Base-by-base conservation (phyloP, 2,329 filamentous ascomycete species). In the Fusarium papillatum region DNA sequence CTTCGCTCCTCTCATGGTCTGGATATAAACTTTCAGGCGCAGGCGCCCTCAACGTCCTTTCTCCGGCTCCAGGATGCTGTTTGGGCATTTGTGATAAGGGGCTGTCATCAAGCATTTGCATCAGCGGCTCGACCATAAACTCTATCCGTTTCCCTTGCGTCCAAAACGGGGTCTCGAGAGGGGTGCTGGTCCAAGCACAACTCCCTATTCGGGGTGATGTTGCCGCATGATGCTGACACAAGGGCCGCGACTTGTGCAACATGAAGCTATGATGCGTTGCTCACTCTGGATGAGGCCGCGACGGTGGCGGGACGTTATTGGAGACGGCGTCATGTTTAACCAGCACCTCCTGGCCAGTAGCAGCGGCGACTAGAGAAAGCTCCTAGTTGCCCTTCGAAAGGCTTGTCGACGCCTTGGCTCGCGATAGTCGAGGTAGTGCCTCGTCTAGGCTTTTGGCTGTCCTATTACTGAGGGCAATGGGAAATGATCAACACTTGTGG, bases 301-400 rank as follows among this genome's bases (percentile, higher is more conserved):
- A n/a, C 41, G 43, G 73, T 76, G 74, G 74, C 74, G 74, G 64
- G 62, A 74, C 67, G 70, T 76, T 71, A 64, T 71, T 50, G 61
- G 53, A 66, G 71, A 50, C 50, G 43, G 64, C 55, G 64, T 41
- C 41, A 46, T 60, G 65, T 53, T 69, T 61, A 74, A 57, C 41
- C 29, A 36, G 64, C 53, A 36, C n/a, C 39, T 36, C 39, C 34
- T 14, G 24, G 41, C 36, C 31, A 53, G 43, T n/a, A 59, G 26
- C n/a, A 53, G 62, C 43, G 17, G 36, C 26, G 31, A 39, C 29
- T 24, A 29, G 53, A 46, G 13, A n/a, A 36, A 62, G 36, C 43
- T 66, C 60, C 36, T 36, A 19, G 29, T 26, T 64, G 26, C 60
- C 36, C 38, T 63, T 63, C n/a, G 22, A 29, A 62, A n/a, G 39